Percentiles rank a stretch among this genome's conserved stretches.
Evolutionary conservation across 306 rosid species (phyloP).

Genomic region (Quercus ilex): DNA sequence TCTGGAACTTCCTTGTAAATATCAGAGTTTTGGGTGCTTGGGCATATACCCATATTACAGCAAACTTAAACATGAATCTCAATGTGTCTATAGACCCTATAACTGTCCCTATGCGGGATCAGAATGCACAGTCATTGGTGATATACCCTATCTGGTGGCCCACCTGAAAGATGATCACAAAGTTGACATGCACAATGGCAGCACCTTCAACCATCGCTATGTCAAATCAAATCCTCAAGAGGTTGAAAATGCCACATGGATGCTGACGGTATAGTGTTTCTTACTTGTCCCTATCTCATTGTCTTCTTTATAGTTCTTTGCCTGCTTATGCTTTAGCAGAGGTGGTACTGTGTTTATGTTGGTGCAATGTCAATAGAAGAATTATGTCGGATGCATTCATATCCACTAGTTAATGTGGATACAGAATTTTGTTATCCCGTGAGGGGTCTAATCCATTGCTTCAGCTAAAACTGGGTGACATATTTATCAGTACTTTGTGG

Average conservation of each 20-base stretch:
- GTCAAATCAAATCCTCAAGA: constrained; percentile 96
- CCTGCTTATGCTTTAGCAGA: not conserved
- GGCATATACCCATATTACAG: constrained; percentile 92
- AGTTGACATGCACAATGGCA: constrained; percentile 94
- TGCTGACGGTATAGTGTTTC: constrained; percentile 74
- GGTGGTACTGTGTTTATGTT: not conserved
- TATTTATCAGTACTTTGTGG: not conserved
- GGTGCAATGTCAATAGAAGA: not conserved
- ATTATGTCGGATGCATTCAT: not conserved
- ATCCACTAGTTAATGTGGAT: not conserved
- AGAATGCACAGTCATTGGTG: constrained; percentile 73
- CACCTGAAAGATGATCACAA: constrained; percentile 91
- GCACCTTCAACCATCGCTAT: constrained; percentile 93
- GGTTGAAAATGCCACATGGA: constrained; percentile 97
- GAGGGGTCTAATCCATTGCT: not conserved
- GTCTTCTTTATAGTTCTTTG: not conserved
- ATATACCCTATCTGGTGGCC: constrained; percentile 73
- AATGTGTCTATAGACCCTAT: constrained; percentile 68
- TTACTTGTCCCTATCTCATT: not conserved
- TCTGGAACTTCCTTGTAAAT: constrained; percentile 91
- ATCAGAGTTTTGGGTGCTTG: constrained; percentile 67
- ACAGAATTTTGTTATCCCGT: not conserved
- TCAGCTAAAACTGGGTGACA: not conserved
- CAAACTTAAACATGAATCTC: constrained; percentile 91
- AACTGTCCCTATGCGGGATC: constrained; percentile 98